These are phyloP conservation scores for Penicillium desertorum DNA, from an alignment of 495 filamentous ascomycete genomes.

Conservation along the genomic window DNA sequence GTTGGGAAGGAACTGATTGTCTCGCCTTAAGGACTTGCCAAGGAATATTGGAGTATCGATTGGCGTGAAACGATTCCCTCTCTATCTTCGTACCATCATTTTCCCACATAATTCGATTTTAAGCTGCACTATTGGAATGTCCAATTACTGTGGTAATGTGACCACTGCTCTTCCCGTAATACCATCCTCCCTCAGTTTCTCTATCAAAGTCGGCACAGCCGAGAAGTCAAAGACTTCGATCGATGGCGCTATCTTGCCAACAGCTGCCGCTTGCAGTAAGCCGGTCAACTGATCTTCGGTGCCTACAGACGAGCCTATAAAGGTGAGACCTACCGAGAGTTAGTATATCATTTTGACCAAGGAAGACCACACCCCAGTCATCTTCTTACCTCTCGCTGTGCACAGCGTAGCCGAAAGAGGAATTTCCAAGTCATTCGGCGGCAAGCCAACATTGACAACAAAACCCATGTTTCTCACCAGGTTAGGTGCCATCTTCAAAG, in stretches of 20 bases:
- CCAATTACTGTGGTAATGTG: slow-evolving; percentile 15
- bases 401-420: slow-evolving; percentile 32
- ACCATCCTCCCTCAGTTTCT: slow-evolving; percentile 18
- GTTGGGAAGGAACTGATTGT: no score
- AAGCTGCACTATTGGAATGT: background rate
- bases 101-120: background rate
- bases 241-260: slow-evolving; percentile 23
- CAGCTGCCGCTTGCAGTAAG: slow-evolving; percentile 22
- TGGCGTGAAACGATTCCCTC: no score
- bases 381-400: slow-evolving; percentile 32
- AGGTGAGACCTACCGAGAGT: slow-evolving; percentile 21
- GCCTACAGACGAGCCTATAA: slow-evolving; percentile 34
- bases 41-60: no score
- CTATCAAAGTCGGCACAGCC: slow-evolving; percentile 22
- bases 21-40: no score
- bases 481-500: slow-evolving; percentile 25
- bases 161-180: slow-evolving; percentile 31
- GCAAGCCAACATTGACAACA: slow-evolving; percentile 33
- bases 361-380: background rate
- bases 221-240: slow-evolving; percentile 29
- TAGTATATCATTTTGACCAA: background rate
- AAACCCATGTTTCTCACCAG: slow-evolving; percentile 33
- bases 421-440: slow-evolving; percentile 29
- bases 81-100: no score
- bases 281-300: slow-evolving; percentile 29